These are phyloP conservation scores for Saccharomycodes ludwigii DNA, from an alignment of 805 yeast species.

Conservation along the genomic window DNA sequence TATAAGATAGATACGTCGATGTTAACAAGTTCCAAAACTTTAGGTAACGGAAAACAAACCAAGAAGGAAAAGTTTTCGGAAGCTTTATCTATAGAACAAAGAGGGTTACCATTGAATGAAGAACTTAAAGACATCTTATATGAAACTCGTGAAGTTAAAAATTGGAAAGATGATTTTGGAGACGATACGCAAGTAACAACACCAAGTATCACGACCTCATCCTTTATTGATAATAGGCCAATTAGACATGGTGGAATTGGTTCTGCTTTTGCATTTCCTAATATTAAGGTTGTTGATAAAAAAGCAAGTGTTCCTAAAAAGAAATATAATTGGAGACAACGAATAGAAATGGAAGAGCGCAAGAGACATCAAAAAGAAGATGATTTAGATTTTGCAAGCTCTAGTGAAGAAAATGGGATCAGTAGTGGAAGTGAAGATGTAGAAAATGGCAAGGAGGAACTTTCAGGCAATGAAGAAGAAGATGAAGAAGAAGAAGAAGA, in stretches of 20 bases:
- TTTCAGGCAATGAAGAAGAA: constrained; percentile 9
- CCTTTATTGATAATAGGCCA: constrained; percentile 66
- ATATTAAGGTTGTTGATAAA: constrained; percentile 37
- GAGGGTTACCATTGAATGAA: constrained; percentile 53
- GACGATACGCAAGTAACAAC: constrained; percentile 1
- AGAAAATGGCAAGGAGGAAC: constrained; percentile 14
- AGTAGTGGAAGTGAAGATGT: constrained; percentile 4
- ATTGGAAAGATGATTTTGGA: constrained; percentile 36
- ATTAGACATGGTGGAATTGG: constrained; percentile 47
- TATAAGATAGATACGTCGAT: constrained; percentile 54
- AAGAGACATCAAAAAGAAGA: constrained; percentile 39
- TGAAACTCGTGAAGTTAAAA: constrained; percentile 53
- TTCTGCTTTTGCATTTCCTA: constrained; percentile 56
- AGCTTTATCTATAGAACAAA: constrained; percentile 58
- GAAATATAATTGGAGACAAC: constrained; percentile 65
- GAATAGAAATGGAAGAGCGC: constrained; percentile 34
- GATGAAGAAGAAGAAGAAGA: constrained; percentile 9
- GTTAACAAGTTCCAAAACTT: constrained; percentile 58
- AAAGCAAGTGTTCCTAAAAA: constrained; percentile 25
- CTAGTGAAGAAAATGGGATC: constrained; percentile 17
- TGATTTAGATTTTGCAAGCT: constrained; percentile 44
- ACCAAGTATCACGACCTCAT: constrained; percentile 16
- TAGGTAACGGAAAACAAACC: constrained; percentile 67
- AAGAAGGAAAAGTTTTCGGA: constrained; percentile 58
- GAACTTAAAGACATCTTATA: constrained; percentile 49